Base-by-base conservation (phyloP, 805 yeast species). In the Kluyveromyces wickerhamii region DNA sequence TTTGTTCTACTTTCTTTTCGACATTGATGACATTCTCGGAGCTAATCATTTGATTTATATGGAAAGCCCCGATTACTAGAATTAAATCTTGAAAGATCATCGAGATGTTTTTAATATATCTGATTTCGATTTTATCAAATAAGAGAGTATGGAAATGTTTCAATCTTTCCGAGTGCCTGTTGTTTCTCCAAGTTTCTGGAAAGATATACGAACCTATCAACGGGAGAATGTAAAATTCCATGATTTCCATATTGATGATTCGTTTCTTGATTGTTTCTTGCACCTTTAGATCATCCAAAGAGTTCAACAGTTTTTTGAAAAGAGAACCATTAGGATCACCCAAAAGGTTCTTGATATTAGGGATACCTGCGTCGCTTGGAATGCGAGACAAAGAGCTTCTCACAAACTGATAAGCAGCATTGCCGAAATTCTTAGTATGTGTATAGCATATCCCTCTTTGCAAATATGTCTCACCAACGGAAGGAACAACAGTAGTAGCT, bases 401-500 rank as follows among this genome's bases (percentile, higher is more conserved):
- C 30, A 72, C 59, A 35, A 53, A 47, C 27, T 52, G 46, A 38
- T 54, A 47, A 7, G 41, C 33, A 4, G 54, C 50, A 8, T 35
- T 19, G 1, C 55, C 54, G 16, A 46, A 38, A 32, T 45, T 42
- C n/a, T 49, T 42, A 13, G 56, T 44, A 29, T 47, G 52, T 7
- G 52, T 39, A 36, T 49, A 46, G 4, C 52, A 38, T 36, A 55
- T 37, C 19, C 56, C 54, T 22, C 42, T 42, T 30, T 55, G 59
- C 27, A 52, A 43, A 36, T 46, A 19, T 75, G 79, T 42, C 46
- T 79, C 87, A 35, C 82, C 82, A 37, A 77, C 63, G 0, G 84
- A 72, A 1, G 89, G 88, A 18, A 79, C 53, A 13, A 80, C 56
- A 18, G 72, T 48, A 21, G 74, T 68, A 13, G 85, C 76, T 29